Percentiles rank a stretch among this genome's conserved stretches.
Conservation (phyloP, 768 basidiomycete genomes). For the Phylloporus sp. region DNA sequence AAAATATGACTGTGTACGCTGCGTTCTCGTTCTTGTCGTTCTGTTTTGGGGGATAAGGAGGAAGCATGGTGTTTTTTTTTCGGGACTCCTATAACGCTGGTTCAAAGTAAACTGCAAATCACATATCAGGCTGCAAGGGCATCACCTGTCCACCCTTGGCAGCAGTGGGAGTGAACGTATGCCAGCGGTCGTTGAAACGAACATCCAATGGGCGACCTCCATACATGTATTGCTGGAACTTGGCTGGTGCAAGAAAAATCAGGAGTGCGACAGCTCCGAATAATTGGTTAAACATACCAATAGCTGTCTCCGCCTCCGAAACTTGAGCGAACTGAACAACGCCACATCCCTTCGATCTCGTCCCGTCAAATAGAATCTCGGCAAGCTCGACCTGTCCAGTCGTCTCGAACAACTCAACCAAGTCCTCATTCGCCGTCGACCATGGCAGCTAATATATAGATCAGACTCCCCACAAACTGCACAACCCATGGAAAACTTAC, state of each 20-base stretch:
- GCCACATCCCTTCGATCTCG: constrained; percentile 90
- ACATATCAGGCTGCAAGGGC: constrained; percentile 58
- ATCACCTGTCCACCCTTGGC: constrained; percentile 81
- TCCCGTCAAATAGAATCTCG: constrained; percentile 91
- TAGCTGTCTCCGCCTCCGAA: constrained; percentile 89
- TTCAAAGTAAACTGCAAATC: not conserved
- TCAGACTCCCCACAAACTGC: not conserved
- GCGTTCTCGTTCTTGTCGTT: not conserved
- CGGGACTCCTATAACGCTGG: not conserved
- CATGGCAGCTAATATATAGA: constrained; percentile 71
- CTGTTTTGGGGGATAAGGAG: not conserved
- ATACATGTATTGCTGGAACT: constrained; percentile 95
- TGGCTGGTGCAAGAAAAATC: constrained; percentile 44
- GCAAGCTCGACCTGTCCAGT: constrained; percentile 93
- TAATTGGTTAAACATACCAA: constrained; percentile 46
- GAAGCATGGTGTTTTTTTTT: constrained; percentile 2
- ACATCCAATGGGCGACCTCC: constrained; percentile 89
- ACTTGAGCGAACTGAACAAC: constrained; percentile 92
- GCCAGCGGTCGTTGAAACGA: constrained; percentile 94
- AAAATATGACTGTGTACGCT: not conserved
- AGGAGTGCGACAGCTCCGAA: not conserved
- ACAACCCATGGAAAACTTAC: constrained; percentile 49
- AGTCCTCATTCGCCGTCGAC: constrained; percentile 98
- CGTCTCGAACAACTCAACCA: constrained; percentile 97
- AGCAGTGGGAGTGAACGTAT: constrained; percentile 84